phyloP scores from a whole-genome alignment of 2,329 filamentous ascomycete genomes.

The Cytospora piceicola region DNA sequence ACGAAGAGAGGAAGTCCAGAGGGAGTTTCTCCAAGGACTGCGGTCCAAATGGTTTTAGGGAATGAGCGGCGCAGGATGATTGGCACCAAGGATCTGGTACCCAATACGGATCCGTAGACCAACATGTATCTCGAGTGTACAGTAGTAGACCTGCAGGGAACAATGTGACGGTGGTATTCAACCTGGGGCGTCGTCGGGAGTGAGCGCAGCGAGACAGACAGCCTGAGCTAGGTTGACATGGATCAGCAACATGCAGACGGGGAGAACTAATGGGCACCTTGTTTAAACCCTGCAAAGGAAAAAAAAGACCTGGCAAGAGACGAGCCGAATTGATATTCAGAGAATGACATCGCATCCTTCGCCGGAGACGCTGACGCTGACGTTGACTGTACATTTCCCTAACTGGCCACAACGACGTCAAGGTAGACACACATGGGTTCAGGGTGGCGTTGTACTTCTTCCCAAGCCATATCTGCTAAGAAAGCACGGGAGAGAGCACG shows the following conservation, averaged over 20 bases:
- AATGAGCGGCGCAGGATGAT: conserved; percentile 12
- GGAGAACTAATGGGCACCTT: too few relatives aligned
- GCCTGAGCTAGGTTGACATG: neutral
- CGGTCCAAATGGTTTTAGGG: conserved; percentile 4
- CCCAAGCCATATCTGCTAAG: neutral
- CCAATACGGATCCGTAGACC: neutral
- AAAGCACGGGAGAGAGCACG: neutral
- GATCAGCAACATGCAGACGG: neutral
- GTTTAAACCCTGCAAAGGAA: too few relatives aligned
- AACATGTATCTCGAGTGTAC: neutral
- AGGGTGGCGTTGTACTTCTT: neutral
- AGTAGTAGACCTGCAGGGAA: conserved; percentile 1
- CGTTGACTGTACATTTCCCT: neutral
- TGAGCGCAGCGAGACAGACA: neutral
- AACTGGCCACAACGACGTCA: neutral
- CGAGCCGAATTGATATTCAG: too few relatives aligned
- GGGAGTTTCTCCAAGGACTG: neutral
- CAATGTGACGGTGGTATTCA: conserved; percentile 14
- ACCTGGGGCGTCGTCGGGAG: neutral
- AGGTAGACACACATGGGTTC: neutral
- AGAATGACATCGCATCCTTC: neutral
- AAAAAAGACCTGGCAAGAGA: too few relatives aligned
- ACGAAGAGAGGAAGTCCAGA: neutral
- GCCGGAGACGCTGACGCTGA: neutral
- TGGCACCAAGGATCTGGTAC: conserved; percentile 24